phyloP scores from a whole-genome alignment of 2,329 filamentous ascomycete species.

The Chaetomium strumarium region DNA sequence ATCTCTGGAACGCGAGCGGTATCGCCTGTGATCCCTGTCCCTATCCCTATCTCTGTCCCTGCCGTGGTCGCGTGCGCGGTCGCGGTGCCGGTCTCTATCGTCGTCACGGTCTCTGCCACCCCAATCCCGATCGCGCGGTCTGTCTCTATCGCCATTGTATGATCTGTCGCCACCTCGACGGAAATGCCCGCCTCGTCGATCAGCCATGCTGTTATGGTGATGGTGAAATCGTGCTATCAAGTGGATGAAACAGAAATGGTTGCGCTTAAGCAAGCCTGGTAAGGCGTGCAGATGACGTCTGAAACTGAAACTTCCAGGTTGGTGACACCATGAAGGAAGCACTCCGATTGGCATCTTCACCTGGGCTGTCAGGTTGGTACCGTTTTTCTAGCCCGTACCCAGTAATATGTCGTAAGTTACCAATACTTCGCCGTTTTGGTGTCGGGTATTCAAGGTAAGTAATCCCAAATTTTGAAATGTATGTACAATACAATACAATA shows the following conservation, averaged over 20 bases:
- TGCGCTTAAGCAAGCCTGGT: no score
- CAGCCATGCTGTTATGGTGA: constrained; percentile 10
- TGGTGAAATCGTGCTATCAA: background rate
- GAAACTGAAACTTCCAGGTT: no score
- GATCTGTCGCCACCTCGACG: constrained; percentile 17
- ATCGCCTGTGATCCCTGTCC: constrained; percentile 13
- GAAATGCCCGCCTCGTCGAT: constrained; percentile 16
- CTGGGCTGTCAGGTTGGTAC: no score
- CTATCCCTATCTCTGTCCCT: constrained; percentile 26
- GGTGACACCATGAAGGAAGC: no score
- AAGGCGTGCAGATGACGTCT: no score
- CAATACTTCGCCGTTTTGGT: no score
- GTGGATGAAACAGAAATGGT: background rate
- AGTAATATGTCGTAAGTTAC: no score
- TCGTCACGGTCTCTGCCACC: constrained; percentile 3
- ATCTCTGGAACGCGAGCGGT: constrained; percentile 14
- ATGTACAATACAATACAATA: no score
- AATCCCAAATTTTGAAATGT: no score
- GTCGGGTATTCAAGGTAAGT: no score
- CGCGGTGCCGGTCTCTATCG: constrained; percentile 6
- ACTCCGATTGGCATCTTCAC: no score
- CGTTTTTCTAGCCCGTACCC: no score
- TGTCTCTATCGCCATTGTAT: constrained; percentile 14
- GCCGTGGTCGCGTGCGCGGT: constrained; percentile 6
- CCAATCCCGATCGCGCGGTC: constrained; percentile 15